A percentile compares a stretch with the other conserved stretches of the same genome.
phyloP scores from a whole-genome alignment of 352 stramenopile genomes.

The Phytopythium litorale region DNA sequence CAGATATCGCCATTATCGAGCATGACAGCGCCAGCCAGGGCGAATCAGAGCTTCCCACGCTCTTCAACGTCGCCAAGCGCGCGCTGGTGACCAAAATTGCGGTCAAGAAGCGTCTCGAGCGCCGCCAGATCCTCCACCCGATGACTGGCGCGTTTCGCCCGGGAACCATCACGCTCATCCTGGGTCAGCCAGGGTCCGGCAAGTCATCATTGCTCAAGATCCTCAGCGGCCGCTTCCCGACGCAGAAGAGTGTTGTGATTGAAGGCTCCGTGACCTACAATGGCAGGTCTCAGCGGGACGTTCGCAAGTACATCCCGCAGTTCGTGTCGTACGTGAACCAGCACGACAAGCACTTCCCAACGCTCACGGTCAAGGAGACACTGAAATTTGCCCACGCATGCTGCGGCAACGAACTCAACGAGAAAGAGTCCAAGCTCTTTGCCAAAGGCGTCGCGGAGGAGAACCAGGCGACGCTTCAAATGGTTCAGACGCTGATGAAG shows the following conservation, averaged over 20 bases:
- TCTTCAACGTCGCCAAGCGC: slow-evolving; percentile 19
- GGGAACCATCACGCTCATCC: slow-evolving; percentile 18
- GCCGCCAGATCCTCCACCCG: slow-evolving; percentile 28
- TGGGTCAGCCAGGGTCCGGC: slow-evolving; percentile 18
- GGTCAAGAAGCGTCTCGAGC: slow-evolving; percentile 24
- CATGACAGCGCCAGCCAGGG: neutral
- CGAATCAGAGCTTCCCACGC: slow-evolving; percentile 37
- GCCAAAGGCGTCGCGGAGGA: too few species aligned
- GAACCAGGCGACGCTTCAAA: too few species aligned
- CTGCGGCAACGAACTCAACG: too few species aligned
- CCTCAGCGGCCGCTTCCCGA: slow-evolving; percentile 25
- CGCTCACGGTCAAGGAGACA: slow-evolving; percentile 49
- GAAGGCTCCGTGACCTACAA: slow-evolving; percentile 33
- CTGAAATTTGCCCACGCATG: slow-evolving; percentile 39
- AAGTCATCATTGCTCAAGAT: slow-evolving; percentile 27
- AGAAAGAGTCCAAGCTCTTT: too few species aligned
- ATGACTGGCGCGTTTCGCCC: slow-evolving; percentile 22
- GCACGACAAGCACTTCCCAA: slow-evolving; percentile 37
- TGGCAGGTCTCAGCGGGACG: slow-evolving; percentile 12
- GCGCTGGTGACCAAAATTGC: neutral
- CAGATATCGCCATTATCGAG: slow-evolving; percentile 9
- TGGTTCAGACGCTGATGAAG: too few species aligned
- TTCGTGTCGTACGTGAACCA: slow-evolving; percentile 28
- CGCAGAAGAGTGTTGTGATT: slow-evolving; percentile 13
- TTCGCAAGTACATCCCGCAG: slow-evolving; percentile 20